A percentile compares a stretch with the other conserved stretches of the same genome.
These are phyloP conservation scores for Pugionium dolabratum DNA, from an alignment of 345 rosid genomes.

Conservation along the genomic window DNA sequence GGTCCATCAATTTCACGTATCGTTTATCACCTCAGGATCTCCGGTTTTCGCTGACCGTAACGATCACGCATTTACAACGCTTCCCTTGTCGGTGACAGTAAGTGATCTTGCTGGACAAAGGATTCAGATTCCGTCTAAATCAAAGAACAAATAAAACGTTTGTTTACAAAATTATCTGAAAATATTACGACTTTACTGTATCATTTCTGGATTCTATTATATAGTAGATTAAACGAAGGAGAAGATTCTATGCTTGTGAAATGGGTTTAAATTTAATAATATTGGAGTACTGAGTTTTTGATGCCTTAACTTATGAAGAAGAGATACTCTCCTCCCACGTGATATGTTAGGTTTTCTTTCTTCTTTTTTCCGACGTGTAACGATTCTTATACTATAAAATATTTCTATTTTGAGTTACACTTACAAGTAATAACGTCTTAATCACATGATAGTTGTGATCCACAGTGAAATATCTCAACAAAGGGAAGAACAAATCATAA, in stretches of 20 bases:
- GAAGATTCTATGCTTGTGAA: constrained; percentile 41
- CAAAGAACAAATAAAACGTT: too few species aligned
- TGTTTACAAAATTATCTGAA: too few species aligned
- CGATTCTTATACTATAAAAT: not conserved
- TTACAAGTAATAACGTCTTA: constrained; percentile 14
- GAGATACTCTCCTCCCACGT: constrained; percentile 31
- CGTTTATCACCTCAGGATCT: not conserved
- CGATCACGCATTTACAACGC: constrained; percentile 4
- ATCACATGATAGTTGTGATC: constrained; percentile 19
- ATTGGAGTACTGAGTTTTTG: constrained; percentile 25
- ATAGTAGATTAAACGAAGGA: not conserved
- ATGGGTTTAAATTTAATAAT: constrained; percentile 13
- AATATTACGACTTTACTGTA: not conserved
- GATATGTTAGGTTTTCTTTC: not conserved
- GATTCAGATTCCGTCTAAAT: too few species aligned
- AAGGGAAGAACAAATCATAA: not conserved
- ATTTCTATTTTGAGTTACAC: constrained; percentile 25
- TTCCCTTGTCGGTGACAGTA: too few species aligned
- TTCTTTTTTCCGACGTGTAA: too few species aligned
- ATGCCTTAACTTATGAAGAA: constrained; percentile 37
- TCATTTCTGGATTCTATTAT: too few species aligned
- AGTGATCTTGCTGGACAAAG: too few species aligned
- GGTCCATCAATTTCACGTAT: constrained; percentile 8
- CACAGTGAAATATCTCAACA: not conserved
- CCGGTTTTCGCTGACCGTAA: constrained; percentile 25